Percentiles rank a stretch among this genome's conserved stretches.
phyloP scores from a whole-genome alignment of 2,329 filamentous ascomycete species.

The Colletotrichum karsti region DNA sequence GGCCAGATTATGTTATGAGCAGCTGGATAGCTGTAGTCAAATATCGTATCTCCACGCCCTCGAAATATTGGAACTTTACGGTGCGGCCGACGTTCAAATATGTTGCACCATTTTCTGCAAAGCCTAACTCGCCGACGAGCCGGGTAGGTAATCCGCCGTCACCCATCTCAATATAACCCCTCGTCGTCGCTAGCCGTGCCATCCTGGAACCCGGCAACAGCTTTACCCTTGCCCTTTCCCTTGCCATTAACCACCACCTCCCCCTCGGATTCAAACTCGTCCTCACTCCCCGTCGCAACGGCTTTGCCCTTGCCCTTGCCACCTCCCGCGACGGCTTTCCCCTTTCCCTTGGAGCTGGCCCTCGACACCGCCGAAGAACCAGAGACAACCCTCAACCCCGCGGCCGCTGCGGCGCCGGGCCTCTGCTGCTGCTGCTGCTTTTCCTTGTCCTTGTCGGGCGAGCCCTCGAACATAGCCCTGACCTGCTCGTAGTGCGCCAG shows the following conservation, averaged over 20 bases:
- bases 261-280: constrained; percentile 41
- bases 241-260: constrained; percentile 37
- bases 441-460: constrained; percentile 53
- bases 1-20: too few relatives aligned
- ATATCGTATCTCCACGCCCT: too few relatives aligned
- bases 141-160: not conserved
- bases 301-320: constrained; percentile 50
- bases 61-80: too few relatives aligned
- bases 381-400: constrained; percentile 32
- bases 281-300: constrained; percentile 41
- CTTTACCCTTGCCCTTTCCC: constrained; percentile 67
- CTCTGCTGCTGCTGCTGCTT: constrained; percentile 32
- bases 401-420: not conserved
- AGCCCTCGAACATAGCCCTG: constrained; percentile 81
- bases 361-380: constrained; percentile 37
- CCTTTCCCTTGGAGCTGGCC: constrained; percentile 42
- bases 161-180: constrained; percentile 57
- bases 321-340: constrained; percentile 40
- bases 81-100: too few relatives aligned
- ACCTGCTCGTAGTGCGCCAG: constrained; percentile 90
- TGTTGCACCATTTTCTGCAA: too few relatives aligned
- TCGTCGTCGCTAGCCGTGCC: constrained; percentile 65
- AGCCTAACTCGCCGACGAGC: too few relatives aligned
- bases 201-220: constrained; percentile 59
- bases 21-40: too few relatives aligned